Base-by-base conservation (phyloP, 768 basidiomycete genomes). In the Asterophora lycoperdoides region DNA sequence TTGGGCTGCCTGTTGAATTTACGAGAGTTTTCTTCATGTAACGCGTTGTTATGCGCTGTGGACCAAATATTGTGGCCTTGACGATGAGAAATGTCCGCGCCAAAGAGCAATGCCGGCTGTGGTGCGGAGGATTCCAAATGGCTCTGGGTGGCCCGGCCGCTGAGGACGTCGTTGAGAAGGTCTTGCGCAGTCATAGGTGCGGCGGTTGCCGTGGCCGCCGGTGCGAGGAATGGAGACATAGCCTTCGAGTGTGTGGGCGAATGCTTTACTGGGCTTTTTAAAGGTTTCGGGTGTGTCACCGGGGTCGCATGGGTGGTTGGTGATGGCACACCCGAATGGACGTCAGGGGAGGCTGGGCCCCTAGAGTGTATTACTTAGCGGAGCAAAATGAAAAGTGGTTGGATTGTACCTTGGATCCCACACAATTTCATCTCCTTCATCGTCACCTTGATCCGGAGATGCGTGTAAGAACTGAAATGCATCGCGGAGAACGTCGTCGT, bases 401-500 rank as follows among this genome's bases (percentile, higher is more conserved):
- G n/a, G 26, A 40, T 8, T 10, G 18, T 47, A 83, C 82, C 79
- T 76, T 29, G 80, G 84, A 62, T 86, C 77, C 69, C 83, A 86
- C 41, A 97, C 83, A 56, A 93, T 83, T 61, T 88, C 78, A 15
- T 91, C 87, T 1, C 83, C 83, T 8, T 81, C 78, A 1, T 78
- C 77, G 3, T 78, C 77, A 33, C 82, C 82, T 6, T 81, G 77
- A 0, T 78, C 75, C 3, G 76, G 75, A 29, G 62, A 69, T 23
- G 67, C 76, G 59, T 77, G 60, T 41, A 74, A 55, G 42, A 64
- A 66, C 20, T 77, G 67, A 59, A 89, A 84, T 4, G 80, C 86
- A 9, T 83, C 79, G 9, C 74, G 78, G 29, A 96, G 78, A 0
- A 86, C 81, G 58, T 95, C 95, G 53, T 92, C 89, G 39, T 92